Percentiles rank a stretch among this genome's conserved stretches.
Evolutionary conservation across 2,329 filamentous ascomycete species (phyloP).

Genomic region (Hypoxylon sp.): DNA sequence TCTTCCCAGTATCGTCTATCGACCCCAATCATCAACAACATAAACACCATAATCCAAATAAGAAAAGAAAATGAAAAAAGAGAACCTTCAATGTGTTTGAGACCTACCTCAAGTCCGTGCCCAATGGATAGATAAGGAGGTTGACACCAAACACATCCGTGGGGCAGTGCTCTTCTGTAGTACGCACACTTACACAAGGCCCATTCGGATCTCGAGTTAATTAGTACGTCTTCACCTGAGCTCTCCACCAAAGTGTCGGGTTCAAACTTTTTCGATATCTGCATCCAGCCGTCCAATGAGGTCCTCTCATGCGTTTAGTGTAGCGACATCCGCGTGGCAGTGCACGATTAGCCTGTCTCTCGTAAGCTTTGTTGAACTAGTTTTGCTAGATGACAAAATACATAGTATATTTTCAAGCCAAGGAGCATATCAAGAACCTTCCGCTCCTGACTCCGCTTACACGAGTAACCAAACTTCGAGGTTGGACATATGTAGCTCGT

Average conservation of each 20-base stretch:
- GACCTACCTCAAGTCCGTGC: constrained; percentile 3
- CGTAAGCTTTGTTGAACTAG: constrained; percentile 19
- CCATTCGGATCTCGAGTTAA: too few species aligned
- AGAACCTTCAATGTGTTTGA: not conserved
- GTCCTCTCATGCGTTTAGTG: too few species aligned
- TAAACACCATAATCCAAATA: constrained; percentile 2
- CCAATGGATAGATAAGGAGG: constrained; percentile 8
- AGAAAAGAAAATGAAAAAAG: constrained; percentile 1
- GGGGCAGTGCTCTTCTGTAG: constrained; percentile 24
- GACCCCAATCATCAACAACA: constrained; percentile 7
- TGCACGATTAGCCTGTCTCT: constrained; percentile 26
- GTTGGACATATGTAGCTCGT: too few species aligned
- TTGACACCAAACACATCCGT: constrained; percentile 21
- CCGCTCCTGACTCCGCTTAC: constrained; percentile 9
- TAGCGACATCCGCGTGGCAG: constrained; percentile 29
- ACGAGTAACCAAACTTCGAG: not conserved
- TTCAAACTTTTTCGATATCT: constrained; percentile 12
- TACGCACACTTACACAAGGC: constrained; percentile 13
- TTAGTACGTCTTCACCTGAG: constrained; percentile 10
- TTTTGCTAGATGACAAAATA: too few species aligned
- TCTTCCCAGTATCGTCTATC: constrained; percentile 15
- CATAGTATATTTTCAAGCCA: not conserved
- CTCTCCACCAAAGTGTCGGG: constrained; percentile 27
- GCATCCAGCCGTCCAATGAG: constrained; percentile 14
- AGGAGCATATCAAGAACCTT: constrained; percentile 8